phyloP scores from a whole-genome alignment of 768 basidiomycete genomes.

The Tylopilus rubrobrunneus region DNA sequence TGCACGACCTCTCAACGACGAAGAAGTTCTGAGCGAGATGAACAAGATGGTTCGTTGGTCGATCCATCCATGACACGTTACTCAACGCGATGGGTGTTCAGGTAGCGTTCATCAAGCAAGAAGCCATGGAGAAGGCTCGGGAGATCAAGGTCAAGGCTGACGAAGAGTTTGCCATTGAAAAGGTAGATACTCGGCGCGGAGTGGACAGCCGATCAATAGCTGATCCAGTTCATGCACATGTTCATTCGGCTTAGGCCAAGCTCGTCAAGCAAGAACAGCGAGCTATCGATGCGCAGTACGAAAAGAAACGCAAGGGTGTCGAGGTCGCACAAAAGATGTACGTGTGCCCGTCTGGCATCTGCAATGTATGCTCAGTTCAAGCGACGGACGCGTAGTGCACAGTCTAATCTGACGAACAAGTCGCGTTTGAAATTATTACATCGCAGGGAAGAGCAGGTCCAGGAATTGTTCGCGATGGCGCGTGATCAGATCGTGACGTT shows the following conservation, averaged over 20 bases:
- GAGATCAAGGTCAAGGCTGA: slow-evolving; percentile 98
- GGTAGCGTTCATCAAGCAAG: slow-evolving; percentile 99
- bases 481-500: slow-evolving; percentile 61
- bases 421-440: slow-evolving; percentile 88
- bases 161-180: slow-evolving; percentile 98
- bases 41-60: slow-evolving; percentile 86
- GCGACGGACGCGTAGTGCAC: slow-evolving; percentile 52
- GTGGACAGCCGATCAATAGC: not conserved
- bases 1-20: slow-evolving; percentile 82
- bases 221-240: not conserved
- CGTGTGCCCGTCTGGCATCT: slow-evolving; percentile 22
- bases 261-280: slow-evolving; percentile 95
- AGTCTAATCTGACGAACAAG: slow-evolving; percentile 95
- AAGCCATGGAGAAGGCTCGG: slow-evolving; percentile 94
- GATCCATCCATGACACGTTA: not conserved
- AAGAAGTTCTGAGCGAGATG: slow-evolving; percentile 95
- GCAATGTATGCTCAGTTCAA: not conserved
- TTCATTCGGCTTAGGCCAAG: slow-evolving; percentile 63
- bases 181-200: slow-evolving; percentile 45
- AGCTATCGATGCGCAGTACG: slow-evolving; percentile 89
- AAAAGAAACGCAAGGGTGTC: slow-evolving; percentile 93
- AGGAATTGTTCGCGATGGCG: slow-evolving; percentile 79
- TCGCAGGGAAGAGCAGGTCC: slow-evolving; percentile 86
- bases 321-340: slow-evolving; percentile 98
- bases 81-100: slow-evolving; percentile 29